phyloP scores from a whole-genome alignment of 345 rosid species.

The Citrus mangshanensis region DNA sequence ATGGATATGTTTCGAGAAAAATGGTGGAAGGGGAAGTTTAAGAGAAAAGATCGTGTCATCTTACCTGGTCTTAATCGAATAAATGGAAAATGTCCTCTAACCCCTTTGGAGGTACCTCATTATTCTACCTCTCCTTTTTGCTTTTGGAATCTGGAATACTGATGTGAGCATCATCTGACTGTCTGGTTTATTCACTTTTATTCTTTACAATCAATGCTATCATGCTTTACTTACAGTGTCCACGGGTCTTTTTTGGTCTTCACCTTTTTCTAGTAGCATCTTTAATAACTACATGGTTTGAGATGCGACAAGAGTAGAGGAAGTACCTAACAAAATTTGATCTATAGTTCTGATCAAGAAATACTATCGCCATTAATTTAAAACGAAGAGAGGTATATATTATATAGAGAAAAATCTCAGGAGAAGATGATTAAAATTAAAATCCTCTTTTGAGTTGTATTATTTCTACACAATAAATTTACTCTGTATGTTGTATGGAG shows the following conservation, averaged over 20 bases:
- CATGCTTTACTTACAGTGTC: background rate
- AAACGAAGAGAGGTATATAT: conserved; percentile 3
- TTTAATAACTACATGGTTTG: background rate
- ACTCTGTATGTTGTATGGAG: background rate
- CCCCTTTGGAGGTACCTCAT: conserved; percentile 81
- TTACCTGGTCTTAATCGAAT: conserved; percentile 74
- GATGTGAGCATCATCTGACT: background rate
- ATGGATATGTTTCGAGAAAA: conserved; percentile 67
- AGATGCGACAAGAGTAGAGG: background rate
- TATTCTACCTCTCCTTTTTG: background rate
- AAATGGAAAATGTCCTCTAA: conserved; percentile 89
- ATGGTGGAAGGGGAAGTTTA: conserved; percentile 85
- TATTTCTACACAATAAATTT: background rate
- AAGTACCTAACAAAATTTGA: background rate
- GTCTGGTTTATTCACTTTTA: background rate
- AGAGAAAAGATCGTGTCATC: conserved; percentile 60
- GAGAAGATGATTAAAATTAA: background rate
- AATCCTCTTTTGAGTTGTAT: background rate
- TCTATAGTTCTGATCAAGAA: background rate
- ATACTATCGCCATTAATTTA: background rate
- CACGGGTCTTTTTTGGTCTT: background rate
- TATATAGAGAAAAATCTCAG: background rate
- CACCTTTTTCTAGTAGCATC: background rate
- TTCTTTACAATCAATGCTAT: background rate
- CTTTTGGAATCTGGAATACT: conserved; percentile 3